Conservation (phyloP, 305 asterid genomes). For the Ilex paraguariensis region DNA sequence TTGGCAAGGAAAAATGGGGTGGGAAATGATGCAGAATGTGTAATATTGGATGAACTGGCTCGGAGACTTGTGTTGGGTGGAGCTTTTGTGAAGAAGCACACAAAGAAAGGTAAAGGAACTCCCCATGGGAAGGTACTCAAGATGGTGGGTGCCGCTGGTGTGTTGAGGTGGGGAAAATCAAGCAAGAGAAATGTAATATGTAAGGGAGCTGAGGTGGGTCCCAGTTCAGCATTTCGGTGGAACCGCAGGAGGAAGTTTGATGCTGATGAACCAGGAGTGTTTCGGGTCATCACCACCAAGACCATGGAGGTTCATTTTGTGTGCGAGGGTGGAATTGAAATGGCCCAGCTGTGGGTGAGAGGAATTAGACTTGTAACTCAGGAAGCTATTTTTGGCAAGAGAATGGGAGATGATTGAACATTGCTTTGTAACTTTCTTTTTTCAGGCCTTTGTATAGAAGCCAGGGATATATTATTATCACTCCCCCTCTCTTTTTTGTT, state of each 20-base stretch:
- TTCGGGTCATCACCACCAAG: constrained; percentile 58
- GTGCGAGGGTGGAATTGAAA: constrained; percentile 52
- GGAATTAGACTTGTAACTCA: constrained; percentile 60
- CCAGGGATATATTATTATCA: background rate
- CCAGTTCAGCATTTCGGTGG: constrained; percentile 46
- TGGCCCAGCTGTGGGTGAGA: constrained; percentile 67
- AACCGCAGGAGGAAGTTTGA: constrained; percentile 58
- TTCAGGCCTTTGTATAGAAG: background rate
- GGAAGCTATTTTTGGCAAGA: constrained; percentile 33
- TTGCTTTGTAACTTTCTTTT: background rate
- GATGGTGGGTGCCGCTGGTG: constrained; percentile 48
- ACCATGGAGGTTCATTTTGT: constrained; percentile 63
- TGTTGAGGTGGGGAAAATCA: constrained; percentile 66
- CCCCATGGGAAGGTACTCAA: constrained; percentile 51
- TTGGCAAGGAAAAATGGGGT: constrained; percentile 27
- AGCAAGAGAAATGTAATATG: constrained; percentile 58
- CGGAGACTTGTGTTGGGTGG: constrained; percentile 48
- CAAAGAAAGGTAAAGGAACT: constrained; percentile 53
- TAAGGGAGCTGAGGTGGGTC: constrained; percentile 55
- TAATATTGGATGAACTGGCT: constrained; percentile 53
- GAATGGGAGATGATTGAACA: background rate
- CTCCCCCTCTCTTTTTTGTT: too few species aligned
- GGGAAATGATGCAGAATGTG: constrained; percentile 32
- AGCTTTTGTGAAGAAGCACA: constrained; percentile 51
- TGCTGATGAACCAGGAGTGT: constrained; percentile 50